Conservation (phyloP, 139 green algal species). For the Chara braunii region DNA sequence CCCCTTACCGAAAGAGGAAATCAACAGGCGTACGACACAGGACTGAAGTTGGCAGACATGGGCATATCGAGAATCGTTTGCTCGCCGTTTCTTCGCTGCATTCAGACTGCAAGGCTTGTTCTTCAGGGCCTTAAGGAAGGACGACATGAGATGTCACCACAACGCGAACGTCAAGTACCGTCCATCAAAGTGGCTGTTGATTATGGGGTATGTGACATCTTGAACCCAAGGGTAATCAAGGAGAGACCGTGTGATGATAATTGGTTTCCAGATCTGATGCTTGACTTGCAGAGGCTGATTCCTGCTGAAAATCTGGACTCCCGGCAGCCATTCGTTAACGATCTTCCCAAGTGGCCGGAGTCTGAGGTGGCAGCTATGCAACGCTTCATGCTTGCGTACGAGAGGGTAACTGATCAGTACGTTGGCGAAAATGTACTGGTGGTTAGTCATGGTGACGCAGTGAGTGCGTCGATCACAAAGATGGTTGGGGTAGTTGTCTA, state of each 20-base stretch:
- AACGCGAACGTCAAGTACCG: no score
- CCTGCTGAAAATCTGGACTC: no score
- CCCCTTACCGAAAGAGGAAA: slow-evolving; percentile 28
- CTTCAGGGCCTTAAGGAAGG: not conserved
- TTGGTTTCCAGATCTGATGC: no score
- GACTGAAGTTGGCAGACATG: not conserved
- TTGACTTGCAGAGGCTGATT: no score
- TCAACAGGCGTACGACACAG: slow-evolving; percentile 12
- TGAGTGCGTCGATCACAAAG: slow-evolving; percentile 14
- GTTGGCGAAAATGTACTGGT: slow-evolving; percentile 19
- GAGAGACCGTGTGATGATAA: not conserved
- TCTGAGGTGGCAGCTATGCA: not conserved
- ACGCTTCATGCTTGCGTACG: slow-evolving; percentile 15
- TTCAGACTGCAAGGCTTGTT: slow-evolving; percentile 25
- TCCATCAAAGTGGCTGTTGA: no score
- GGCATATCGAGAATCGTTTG: slow-evolving; percentile 18
- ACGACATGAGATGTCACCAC: no score
- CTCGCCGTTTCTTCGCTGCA: slow-evolving; percentile 35
- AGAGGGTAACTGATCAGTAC: slow-evolving; percentile 20
- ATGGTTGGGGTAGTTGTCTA: slow-evolving; percentile 30
- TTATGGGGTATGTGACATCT: not conserved
- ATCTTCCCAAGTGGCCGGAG: slow-evolving; percentile 26
- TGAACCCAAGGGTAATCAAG: not conserved
- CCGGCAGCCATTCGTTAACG: no score
- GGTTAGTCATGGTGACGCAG: slow-evolving; percentile 28